phyloP scores from a whole-genome alignment of 805 yeast species.

The Saturnispora sanitii region DNA sequence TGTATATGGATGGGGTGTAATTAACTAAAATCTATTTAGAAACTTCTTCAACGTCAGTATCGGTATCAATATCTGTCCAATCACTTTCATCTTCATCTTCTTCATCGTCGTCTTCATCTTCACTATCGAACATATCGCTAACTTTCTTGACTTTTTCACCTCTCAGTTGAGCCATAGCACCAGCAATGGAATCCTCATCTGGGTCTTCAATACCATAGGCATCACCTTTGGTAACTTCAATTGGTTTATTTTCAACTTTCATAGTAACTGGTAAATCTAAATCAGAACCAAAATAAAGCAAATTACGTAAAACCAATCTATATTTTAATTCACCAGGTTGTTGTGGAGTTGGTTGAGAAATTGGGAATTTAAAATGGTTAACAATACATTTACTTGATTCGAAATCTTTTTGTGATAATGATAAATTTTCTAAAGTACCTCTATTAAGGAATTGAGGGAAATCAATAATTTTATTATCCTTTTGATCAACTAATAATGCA shows the following conservation, averaged over 20 bases:
- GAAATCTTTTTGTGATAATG: conserved; percentile 41
- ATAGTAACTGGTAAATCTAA: conserved; percentile 59
- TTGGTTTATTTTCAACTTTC: conserved; percentile 56
- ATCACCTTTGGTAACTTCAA: conserved; percentile 32
- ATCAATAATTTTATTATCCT: conserved; percentile 73
- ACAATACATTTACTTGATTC: conserved; percentile 38
- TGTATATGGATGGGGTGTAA: too few species aligned
- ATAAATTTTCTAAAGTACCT: conserved; percentile 46
- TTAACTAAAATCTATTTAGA: too few species aligned
- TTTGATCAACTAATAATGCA: conserved; percentile 59
- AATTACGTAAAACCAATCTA: conserved; percentile 59
- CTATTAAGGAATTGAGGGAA: conserved; percentile 45
- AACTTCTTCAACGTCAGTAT: conserved; percentile 49
- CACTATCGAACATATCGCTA: conserved; percentile 26
- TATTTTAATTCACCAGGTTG: conserved; percentile 55
- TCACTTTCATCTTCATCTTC: conserved; percentile 17
- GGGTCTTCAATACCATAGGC: conserved; percentile 57
- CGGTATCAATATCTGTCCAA: conserved; percentile 50
- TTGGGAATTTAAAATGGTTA: conserved; percentile 67
- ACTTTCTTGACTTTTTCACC: conserved; percentile 47
- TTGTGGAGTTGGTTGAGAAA: conserved; percentile 72
- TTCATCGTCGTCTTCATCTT: conserved; percentile 19
- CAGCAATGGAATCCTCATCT: conserved; percentile 67
- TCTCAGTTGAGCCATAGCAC: conserved; percentile 59
- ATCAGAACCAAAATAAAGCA: conserved; percentile 77